phyloP scores from a whole-genome alignment of 2,329 filamentous ascomycete species.

The Trichoderma pleuroti region DNA sequence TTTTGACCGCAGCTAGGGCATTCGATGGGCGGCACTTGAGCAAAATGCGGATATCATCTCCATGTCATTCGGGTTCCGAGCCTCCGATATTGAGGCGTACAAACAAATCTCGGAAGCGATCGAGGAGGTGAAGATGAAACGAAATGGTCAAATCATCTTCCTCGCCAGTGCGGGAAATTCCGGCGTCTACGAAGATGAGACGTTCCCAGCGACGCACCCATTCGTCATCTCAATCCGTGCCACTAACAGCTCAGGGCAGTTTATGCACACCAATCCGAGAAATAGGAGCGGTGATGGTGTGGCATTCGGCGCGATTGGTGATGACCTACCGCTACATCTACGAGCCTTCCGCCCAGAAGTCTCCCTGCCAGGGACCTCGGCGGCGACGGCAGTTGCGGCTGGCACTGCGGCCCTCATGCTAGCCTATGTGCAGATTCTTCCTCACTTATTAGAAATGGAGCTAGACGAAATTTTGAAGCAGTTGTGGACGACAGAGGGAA shows the following conservation, averaged over 20 bases:
- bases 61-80: neutral
- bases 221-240: neutral
- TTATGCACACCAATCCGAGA: neutral
- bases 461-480: neutral
- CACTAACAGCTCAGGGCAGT: neutral
- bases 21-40: neutral
- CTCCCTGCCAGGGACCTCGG: neutral
- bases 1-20: neutral
- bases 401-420: neutral
- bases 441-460: neutral
- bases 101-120: fast-evolving
- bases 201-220: neutral
- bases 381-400: neutral
- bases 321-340: neutral
- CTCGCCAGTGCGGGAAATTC: neutral
- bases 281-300: neutral
- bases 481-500: neutral
- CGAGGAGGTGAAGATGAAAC: neutral
- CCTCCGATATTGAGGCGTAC: neutral
- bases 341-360: neutral
- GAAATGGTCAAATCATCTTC: neutral
- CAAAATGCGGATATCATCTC: neutral
- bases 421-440: neutral
- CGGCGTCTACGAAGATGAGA: neutral
- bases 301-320: neutral